Base-by-base conservation (phyloP, 192 early-diverging fungal species). In the Lobosporangium transversale region DNA sequence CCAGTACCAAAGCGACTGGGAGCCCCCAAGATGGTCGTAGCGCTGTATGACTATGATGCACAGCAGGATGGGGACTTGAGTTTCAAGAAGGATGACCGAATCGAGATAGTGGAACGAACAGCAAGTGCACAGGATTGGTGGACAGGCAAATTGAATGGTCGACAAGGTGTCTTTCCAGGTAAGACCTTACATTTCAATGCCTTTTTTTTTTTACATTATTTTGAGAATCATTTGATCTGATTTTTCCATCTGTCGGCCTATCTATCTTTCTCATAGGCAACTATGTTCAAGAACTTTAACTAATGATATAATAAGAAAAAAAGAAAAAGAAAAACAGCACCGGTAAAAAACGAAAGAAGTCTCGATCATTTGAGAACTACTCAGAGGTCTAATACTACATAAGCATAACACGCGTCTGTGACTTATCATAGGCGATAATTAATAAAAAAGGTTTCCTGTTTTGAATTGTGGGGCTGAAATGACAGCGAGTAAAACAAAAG, bases 21-120 rank as follows among this genome's bases (percentile, higher is more conserved):
- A 9, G 30, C 31, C 11, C 51, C 60, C 47, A 81, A 84, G 51
- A 87, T 81, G 65, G 92, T 91, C 8, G 76, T 85, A 14, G 93
- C 93, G 31, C 66, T 94, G 20, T 94, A 94, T 55, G 92, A 94
- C 61, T 94, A 89, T 70, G 79, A 86, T 20, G 92, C 91, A 15
- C 89, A 91, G 71, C 85, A 89, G 29, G 84, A 84, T 0, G 91
- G 90, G 15, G 93, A 94, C 57, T 64, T 94, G 69, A 73, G 79
- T 17, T 94, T 94, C 66, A 73, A 66, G 23, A 87, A 89, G 62
- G 89, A 87, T 66, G 91, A 94, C 59, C 70, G 75, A 7, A 92
- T 94, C 48, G 87, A 93, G 75, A 66, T 94, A 5, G 30, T 93
- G 30, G 82, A 90, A 53, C 79, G 84, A 45, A 91, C 91, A 4